These are phyloP conservation scores for Verticillium longisporum DNA, from an alignment of 2,329 filamentous ascomycete species.

Conservation along the genomic window DNA sequence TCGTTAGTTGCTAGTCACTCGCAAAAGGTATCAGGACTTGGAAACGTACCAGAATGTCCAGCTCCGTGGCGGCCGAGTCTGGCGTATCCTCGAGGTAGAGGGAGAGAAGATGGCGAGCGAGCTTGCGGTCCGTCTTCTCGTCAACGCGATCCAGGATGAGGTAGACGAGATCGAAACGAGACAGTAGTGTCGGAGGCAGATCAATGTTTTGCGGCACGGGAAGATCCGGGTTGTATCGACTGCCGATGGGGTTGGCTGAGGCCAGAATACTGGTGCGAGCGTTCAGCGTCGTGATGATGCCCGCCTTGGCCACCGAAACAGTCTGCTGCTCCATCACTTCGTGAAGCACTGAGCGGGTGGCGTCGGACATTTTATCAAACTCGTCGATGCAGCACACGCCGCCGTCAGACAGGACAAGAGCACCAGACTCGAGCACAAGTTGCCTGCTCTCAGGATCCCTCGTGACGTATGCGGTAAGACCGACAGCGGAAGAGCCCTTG, in stretches of 20 bases:
- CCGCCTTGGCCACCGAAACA: conserved; percentile 80
- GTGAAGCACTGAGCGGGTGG: conserved; percentile 73
- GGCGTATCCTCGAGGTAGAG: conserved; percentile 97
- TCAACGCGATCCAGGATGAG: conserved; percentile 92
- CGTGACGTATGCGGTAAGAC: conserved; percentile 75
- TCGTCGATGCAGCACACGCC: conserved; percentile 82
- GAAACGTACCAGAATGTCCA: conserved; percentile 73
- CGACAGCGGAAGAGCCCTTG: conserved; percentile 74
- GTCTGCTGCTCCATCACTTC: conserved; percentile 89
- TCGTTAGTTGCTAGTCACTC: conserved; percentile 10
- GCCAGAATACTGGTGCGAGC: conserved; percentile 92
- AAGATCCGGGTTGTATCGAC: conserved; percentile 92
- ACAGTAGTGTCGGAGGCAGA: conserved; percentile 87
- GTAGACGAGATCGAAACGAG: conserved; percentile 95
- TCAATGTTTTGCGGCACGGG: conserved; percentile 98
- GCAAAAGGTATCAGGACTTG: not conserved
- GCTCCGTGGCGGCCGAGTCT: conserved; percentile 65
- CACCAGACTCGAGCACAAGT: conserved; percentile 73
- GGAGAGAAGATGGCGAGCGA: conserved; percentile 87
- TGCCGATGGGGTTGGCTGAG: conserved; percentile 95
- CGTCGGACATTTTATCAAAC: conserved; percentile 81
- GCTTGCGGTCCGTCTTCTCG: conserved; percentile 77
- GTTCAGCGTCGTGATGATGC: conserved; percentile 94
- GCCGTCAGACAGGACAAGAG: conserved; percentile 71
- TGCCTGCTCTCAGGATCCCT: conserved; percentile 75